A percentile compares a stretch with the other conserved stretches of the same genome.
phyloP scores from a whole-genome alignment of 2,329 filamentous ascomycete species.

The Blastomyces parvus region DNA sequence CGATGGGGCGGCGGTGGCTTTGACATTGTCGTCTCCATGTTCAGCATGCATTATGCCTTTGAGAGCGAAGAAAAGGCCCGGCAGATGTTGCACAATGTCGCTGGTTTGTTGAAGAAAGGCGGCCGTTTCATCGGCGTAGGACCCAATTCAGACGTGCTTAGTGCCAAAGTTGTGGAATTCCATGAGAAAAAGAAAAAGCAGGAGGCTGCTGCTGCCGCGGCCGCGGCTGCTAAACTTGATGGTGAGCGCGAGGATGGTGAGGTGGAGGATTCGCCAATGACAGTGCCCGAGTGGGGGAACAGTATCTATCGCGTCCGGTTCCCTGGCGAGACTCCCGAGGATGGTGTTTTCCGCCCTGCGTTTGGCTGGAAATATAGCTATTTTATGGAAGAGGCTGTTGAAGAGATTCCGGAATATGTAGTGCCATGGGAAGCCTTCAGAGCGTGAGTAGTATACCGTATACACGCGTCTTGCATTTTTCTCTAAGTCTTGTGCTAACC shows the following conservation, averaged over 20 bases:
- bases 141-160: constrained; percentile 90
- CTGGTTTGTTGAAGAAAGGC: constrained; percentile 82
- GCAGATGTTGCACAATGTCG: constrained; percentile 87
- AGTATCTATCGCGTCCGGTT: constrained; percentile 86
- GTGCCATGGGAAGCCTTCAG: constrained; percentile 98
- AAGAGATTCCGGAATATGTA: constrained; percentile 93
- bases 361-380: constrained; percentile 99
- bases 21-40: constrained; percentile 98
- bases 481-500: not conserved
- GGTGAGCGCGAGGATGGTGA: constrained; percentile 36
- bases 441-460: constrained; percentile 41
- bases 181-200: constrained; percentile 50
- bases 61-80: constrained; percentile 83
- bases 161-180: constrained; percentile 64
- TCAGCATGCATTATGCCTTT: constrained; percentile 98
- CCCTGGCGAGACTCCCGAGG: constrained; percentile 67
- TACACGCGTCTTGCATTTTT: not conserved
- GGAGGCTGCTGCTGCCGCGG: constrained; percentile 30
- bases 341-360: constrained; percentile 86
- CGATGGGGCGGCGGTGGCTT: constrained; percentile 69
- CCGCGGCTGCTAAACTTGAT: constrained; percentile 26
- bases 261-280: constrained; percentile 54
- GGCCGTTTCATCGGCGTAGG: constrained; percentile 91
- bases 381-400: constrained; percentile 89
- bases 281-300: constrained; percentile 76